Evolutionary conservation across 495 filamentous ascomycete genomes (phyloP).

Genomic region (Penicillium turbatum): DNA sequence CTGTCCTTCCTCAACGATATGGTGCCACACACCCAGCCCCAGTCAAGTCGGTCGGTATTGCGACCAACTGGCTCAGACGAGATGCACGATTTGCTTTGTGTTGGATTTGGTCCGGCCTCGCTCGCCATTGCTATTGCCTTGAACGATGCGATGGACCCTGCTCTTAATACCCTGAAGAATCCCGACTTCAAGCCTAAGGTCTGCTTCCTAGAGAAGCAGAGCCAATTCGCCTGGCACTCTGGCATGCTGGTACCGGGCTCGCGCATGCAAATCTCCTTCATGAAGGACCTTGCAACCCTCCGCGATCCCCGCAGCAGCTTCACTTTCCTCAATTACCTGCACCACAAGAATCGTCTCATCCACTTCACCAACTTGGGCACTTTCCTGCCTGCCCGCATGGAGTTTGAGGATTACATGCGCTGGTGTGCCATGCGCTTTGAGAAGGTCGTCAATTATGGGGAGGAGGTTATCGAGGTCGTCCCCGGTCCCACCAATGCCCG

Average conservation of each 20-base stretch:
- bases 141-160: conserved; percentile 59
- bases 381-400: conserved; percentile 78
- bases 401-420: conserved; percentile 92
- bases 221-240: conserved; percentile 82
- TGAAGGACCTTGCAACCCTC: conserved; percentile 91
- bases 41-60: conserved; percentile 18
- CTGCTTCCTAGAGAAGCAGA: conserved; percentile 80
- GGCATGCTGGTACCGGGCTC: conserved; percentile 92
- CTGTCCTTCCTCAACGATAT: conserved; percentile 16
- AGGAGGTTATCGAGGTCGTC: conserved; percentile 61
- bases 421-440: conserved; percentile 86
- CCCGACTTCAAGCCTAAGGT: conserved; percentile 56
- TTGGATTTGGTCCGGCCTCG: conserved; percentile 92
- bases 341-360: conserved; percentile 70
- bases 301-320: conserved; percentile 85
- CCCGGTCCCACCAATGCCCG: conserved; percentile 35
- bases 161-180: conserved; percentile 19
- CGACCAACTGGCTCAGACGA: conserved; percentile 44
- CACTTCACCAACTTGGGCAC: conserved; percentile 87
- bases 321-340: conserved; percentile 93
- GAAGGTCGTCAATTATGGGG: conserved; percentile 70
- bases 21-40: conserved; percentile 14
- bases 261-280: conserved; percentile 96
- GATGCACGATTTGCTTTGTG: conserved; percentile 77
- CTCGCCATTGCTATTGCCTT: conserved; percentile 89